phyloP scores from a whole-genome alignment of 2,329 filamentous ascomycete species.

The Penicillium sp. region DNA sequence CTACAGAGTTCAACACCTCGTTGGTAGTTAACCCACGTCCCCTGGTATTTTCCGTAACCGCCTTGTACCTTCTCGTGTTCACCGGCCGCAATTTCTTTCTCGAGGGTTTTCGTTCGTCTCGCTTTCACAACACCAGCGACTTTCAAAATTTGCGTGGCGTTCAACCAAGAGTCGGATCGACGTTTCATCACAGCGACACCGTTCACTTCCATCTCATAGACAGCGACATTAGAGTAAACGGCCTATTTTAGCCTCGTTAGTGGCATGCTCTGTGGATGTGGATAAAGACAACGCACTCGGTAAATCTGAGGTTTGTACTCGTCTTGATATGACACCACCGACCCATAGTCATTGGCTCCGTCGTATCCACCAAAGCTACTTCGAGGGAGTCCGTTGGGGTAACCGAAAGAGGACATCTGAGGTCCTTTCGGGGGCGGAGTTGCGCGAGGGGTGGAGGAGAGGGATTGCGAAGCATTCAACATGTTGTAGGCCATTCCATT shows the following conservation, averaged over 20 bases:
- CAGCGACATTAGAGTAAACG: conserved; percentile 90
- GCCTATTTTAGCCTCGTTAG: conserved; percentile 51
- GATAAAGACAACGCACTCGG: conserved; percentile 34
- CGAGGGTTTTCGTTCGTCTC: conserved; percentile 93
- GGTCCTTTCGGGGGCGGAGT: conserved; percentile 43
- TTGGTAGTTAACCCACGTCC: conserved; percentile 96
- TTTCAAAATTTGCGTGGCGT: conserved; percentile 97
- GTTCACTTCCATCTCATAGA: conserved; percentile 99
- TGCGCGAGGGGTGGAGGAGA: conserved; percentile 44
- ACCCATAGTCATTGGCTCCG: conserved; percentile 40
- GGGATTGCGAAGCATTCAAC: conserved; percentile 45
- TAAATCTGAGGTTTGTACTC: conserved; percentile 48
- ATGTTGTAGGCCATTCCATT: conserved; percentile 39
- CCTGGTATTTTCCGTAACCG: conserved; percentile 98
- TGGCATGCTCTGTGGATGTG: neutral
- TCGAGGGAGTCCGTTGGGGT: conserved; percentile 36
- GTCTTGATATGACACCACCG: conserved; percentile 36
- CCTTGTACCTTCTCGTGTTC: conserved; percentile 98
- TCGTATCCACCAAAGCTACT: conserved; percentile 39
- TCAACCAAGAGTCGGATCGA: conserved; percentile 91
- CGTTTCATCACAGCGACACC: conserved; percentile 92
- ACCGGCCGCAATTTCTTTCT: conserved; percentile 94
- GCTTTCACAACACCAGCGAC: conserved; percentile 97
- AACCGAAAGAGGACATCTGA: conserved; percentile 44
- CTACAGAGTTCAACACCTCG: conserved; percentile 89